Percentiles rank a stretch among this genome's conserved stretches.
Evolutionary conservation across 108 stramenopile genomes (phyloP).

Genomic region (Skeletonema potamos): DNA sequence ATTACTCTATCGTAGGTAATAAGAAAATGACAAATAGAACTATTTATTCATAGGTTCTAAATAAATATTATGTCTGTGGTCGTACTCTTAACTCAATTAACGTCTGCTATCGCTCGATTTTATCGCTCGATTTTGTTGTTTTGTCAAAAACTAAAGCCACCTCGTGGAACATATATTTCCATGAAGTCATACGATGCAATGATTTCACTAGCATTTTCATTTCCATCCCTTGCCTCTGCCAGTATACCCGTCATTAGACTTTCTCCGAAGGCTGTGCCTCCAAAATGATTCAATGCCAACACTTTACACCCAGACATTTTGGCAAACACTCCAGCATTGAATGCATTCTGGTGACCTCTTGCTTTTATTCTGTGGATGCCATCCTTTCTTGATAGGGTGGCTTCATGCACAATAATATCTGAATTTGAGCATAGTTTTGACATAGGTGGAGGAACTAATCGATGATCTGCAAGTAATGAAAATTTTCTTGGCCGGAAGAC

Average conservation of each 20-base stretch:
- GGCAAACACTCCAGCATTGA: slow-evolving; percentile 73
- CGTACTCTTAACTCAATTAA: no score
- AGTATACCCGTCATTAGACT: slow-evolving; percentile 30
- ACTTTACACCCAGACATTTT: slow-evolving; percentile 51
- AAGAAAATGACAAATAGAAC: background rate
- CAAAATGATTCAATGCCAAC: slow-evolving; percentile 80
- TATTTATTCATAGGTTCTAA: background rate
- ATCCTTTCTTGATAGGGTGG: slow-evolving; percentile 67
- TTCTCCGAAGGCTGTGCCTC: slow-evolving; percentile 19
- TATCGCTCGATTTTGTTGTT: background rate
- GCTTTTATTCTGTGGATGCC: slow-evolving; percentile 31
- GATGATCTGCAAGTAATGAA: slow-evolving; percentile 72
- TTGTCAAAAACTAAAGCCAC: slow-evolving; percentile 57
- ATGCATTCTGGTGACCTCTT: slow-evolving; percentile 76
- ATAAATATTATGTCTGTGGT: no score
- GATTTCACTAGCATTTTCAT: slow-evolving; percentile 40
- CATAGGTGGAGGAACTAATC: slow-evolving; percentile 62
- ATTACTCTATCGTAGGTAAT: background rate
- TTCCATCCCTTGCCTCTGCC: slow-evolving; percentile 47
- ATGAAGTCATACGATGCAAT: slow-evolving; percentile 73
- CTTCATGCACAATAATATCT: slow-evolving; percentile 92
- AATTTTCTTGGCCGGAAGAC: slow-evolving; percentile 59
- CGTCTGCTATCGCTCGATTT: no score
- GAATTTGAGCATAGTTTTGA: slow-evolving; percentile 50
- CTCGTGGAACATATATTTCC: slow-evolving; percentile 70